Evolutionary conservation across 805 yeast genomes (phyloP).

Genomic region (Alloascoidea hylecoeti): DNA sequence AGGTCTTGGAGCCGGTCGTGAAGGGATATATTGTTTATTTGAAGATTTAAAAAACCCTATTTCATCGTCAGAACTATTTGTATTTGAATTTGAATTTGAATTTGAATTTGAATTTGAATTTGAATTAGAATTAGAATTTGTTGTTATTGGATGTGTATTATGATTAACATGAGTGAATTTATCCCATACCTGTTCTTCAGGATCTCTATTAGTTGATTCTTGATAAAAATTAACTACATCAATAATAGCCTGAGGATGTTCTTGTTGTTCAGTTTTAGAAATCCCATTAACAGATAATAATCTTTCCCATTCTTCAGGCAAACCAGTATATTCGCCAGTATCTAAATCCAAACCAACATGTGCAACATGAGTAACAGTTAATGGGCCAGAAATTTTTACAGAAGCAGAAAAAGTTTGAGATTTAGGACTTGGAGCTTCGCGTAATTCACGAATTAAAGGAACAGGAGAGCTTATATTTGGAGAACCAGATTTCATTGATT

Average conservation of each 20-base stretch:
- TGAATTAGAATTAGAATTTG: too few relatives aligned
- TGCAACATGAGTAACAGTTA: background rate
- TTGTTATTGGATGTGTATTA: too few relatives aligned
- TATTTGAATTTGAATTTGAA: too few relatives aligned
- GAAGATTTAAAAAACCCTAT: too few relatives aligned
- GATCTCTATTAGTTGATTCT: background rate
- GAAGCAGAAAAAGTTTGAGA: too few relatives aligned
- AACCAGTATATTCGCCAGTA: conserved; percentile 80
- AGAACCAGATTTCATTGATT: background rate
- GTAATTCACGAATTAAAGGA: background rate
- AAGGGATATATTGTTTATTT: conserved; percentile 1
- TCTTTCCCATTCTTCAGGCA: conserved; percentile 89
- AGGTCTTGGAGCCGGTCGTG: conserved; percentile 1
- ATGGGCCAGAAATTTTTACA: background rate
- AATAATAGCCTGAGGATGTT: conserved; percentile 88
- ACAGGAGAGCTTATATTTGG: background rate
- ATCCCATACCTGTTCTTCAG: background rate
- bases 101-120: too few relatives aligned
- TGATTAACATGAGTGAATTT: too few relatives aligned
- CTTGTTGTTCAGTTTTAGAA: conserved; percentile 74
- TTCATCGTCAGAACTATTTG: too few relatives aligned
- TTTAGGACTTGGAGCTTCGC: background rate
- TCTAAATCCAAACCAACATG: conserved; percentile 85
- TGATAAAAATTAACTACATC: conserved; percentile 75
- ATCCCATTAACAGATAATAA: conserved; percentile 77